These are phyloP conservation scores for Erodium trifolium DNA, from an alignment of 441 rosid species.

Conservation along the genomic window DNA sequence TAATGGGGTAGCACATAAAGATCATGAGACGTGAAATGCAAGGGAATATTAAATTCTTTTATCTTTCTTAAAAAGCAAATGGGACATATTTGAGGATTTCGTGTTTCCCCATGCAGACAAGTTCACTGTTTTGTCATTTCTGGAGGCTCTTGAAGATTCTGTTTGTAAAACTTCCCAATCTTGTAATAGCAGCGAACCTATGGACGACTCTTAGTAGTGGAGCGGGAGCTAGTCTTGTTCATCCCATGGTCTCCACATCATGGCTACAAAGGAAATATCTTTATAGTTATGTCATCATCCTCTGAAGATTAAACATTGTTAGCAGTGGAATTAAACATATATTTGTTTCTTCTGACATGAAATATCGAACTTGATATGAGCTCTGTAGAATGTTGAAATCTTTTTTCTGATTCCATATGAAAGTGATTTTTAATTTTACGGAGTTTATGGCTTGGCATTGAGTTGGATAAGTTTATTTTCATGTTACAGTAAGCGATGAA, in stretches of 20 bases:
- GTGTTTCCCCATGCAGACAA: conserved; percentile 49
- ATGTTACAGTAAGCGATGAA: too few relatives aligned
- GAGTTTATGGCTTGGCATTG: not conserved
- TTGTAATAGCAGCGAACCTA: conserved; percentile 35
- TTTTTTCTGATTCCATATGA: not conserved
- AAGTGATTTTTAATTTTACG: too few relatives aligned
- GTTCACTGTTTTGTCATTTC: conserved; percentile 73
- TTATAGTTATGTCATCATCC: too few relatives aligned
- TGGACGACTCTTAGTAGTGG: conserved; percentile 51
- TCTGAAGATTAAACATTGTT: not conserved
- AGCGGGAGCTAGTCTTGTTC: conserved; percentile 4
- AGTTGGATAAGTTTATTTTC: not conserved
- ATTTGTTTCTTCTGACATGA: too few relatives aligned
- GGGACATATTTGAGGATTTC: not conserved
- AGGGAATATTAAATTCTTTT: not conserved
- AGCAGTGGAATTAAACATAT: not conserved
- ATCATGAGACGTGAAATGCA: too few relatives aligned
- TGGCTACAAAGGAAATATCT: not conserved
- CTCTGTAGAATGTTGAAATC: not conserved
- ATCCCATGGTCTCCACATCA: not conserved
- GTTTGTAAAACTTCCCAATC: conserved; percentile 38
- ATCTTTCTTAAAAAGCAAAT: not conserved
- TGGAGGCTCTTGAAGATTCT: conserved; percentile 94
- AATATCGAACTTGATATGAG: not conserved
- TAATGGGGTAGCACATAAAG: too few relatives aligned